Percentiles rank a stretch among this genome's conserved stretches.
These are phyloP conservation scores for Calonectria ilicicola DNA, from an alignment of 2,329 filamentous ascomycete genomes.

Conservation along the genomic window DNA sequence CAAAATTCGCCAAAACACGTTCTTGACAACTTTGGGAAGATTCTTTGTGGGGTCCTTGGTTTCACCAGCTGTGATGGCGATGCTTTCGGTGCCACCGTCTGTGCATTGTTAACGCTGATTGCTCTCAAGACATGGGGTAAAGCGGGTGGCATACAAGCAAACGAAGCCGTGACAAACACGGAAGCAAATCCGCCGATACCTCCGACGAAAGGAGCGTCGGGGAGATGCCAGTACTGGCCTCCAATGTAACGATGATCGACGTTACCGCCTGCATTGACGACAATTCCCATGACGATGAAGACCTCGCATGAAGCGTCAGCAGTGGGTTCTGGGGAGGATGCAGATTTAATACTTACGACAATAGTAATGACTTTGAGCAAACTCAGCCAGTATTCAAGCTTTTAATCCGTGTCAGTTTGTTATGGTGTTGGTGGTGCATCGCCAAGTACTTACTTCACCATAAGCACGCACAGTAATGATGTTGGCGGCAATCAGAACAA, in stretches of 20 bases:
- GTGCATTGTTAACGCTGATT: neutral
- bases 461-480: conserved; percentile 50
- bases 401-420: conserved; percentile 46
- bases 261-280: conserved; percentile 65
- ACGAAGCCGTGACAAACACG: conserved; percentile 64
- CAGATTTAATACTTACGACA: conserved; percentile 45
- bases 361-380: conserved; percentile 66
- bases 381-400: conserved; percentile 69
- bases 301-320: conserved; percentile 44
- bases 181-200: conserved; percentile 75
- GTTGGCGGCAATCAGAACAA: conserved; percentile 60
- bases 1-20: conserved; percentile 73
- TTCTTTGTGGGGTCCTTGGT: conserved; percentile 72
- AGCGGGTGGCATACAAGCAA: conserved; percentile 62
- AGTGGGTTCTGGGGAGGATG: neutral
- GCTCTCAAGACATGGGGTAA: neutral
- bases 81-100: conserved; percentile 69
- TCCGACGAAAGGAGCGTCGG: conserved; percentile 72
- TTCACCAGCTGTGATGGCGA: conserved; percentile 75
- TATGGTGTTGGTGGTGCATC: neutral
- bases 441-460: conserved; percentile 44
- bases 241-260: conserved; percentile 66
- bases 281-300: conserved; percentile 74
- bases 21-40: conserved; percentile 72
- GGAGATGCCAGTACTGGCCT: conserved; percentile 67